Base-by-base conservation (phyloP, 805 yeast genomes). In the Cyberlindnera veronae region DNA sequence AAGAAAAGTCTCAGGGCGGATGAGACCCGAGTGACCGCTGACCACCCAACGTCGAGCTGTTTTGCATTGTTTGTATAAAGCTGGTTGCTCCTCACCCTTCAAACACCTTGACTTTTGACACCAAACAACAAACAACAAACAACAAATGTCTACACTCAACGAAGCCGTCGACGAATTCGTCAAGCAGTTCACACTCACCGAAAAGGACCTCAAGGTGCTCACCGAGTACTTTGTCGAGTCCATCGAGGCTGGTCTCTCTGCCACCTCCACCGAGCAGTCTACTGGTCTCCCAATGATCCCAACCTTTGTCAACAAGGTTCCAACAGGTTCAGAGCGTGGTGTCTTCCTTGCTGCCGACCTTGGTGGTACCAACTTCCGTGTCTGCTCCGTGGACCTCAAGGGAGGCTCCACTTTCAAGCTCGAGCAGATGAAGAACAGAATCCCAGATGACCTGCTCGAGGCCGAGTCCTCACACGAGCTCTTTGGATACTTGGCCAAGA, bases 351-450 rank as follows among this genome's bases (percentile, higher is more conserved):
- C 98, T 39, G 95, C 93, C 5, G 98, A 91, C 59, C 71, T 91
- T 38, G 99, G 99, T 47, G 98, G 98, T 36, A 90, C 98, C 42
- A 90, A 93, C 62, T 88, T 91, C 66, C 74, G 99, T 55, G 96
- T 93, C 19, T 89, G 97, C 60, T 88, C 96, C 2, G 90, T 91
- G 22, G 61, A 72, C 27, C 71, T 91, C 53, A 69, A 73, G 36
- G 95, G 95, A 38, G 81, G 81, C 55, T 87, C 85, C 50, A 81
- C 91, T n/a, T 89, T 82, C 61, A 69, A 74, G 18, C 65, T 90
- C 45, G 76, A 77, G 50, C 96, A 91, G 61, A 66, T 79, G 36
- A 90, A 91, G 63, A 73, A 73, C 46, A 82, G 81, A 42, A 84
- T 93, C 32, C 96, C 97, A 2, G 71, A 72, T 19, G 89, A 81